phyloP scores from a whole-genome alignment of 2,329 filamentous ascomycete species.

The Tolypocladium inflatum region DNA sequence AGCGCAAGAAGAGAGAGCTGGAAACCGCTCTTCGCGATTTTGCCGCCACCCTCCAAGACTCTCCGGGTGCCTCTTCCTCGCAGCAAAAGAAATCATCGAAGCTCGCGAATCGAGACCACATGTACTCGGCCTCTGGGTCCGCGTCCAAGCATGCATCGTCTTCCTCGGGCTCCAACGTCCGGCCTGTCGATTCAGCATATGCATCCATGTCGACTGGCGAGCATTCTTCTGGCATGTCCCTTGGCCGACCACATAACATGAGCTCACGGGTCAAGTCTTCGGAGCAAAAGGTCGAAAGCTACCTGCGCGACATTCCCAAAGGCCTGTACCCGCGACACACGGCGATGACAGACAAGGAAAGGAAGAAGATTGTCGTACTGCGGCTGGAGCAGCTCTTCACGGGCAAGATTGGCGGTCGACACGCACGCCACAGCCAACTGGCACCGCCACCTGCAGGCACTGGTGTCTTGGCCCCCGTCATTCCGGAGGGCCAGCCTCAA shows the following conservation, averaged over 20 bases:
- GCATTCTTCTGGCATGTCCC: slow-evolving; percentile 31
- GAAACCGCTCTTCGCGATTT: slow-evolving; percentile 67
- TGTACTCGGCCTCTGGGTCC: slow-evolving; percentile 31
- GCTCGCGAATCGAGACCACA: slow-evolving; percentile 25
- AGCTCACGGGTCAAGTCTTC: slow-evolving; percentile 29
- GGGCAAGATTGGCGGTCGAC: slow-evolving; percentile 46
- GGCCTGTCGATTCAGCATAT: slow-evolving; percentile 53
- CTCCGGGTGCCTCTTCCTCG: slow-evolving; percentile 30
- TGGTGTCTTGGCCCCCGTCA: slow-evolving; percentile 8
- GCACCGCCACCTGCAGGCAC: slow-evolving; percentile 7
- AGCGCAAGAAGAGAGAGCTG: slow-evolving; percentile 65
- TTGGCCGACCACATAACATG: slow-evolving; percentile 23
- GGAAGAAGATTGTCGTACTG: slow-evolving; percentile 67
- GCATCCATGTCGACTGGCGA: slow-evolving; percentile 55
- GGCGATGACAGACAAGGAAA: slow-evolving; percentile 60
- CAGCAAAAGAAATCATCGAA: slow-evolving; percentile 28
- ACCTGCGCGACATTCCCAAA: slow-evolving; percentile 63
- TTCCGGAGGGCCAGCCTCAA: slow-evolving; percentile 18
- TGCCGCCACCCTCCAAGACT: slow-evolving; percentile 50
- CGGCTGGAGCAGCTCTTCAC: slow-evolving; percentile 76
- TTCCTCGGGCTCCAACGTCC: slow-evolving; percentile 41
- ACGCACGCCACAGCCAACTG: slow-evolving; percentile 18
- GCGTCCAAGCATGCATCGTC: slow-evolving; percentile 42
- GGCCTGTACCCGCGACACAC: slow-evolving; percentile 54
- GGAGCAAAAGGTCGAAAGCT: slow-evolving; percentile 57